Conservation (phyloP, 441 rosid genomes). For the Sinapis alba region DNA sequence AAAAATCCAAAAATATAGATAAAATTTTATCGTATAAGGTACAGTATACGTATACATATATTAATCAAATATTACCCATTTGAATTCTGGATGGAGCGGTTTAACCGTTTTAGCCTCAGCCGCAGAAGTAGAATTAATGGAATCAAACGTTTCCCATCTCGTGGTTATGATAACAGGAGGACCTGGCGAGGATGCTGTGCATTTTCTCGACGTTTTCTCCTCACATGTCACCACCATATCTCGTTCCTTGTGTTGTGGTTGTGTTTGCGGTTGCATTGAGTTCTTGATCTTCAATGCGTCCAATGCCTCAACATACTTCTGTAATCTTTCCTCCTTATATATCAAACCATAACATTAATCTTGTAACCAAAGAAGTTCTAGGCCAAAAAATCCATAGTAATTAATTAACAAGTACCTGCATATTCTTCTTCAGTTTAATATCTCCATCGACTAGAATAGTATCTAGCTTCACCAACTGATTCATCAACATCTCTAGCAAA, state of each 20-base stretch:
- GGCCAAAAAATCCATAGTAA: background rate
- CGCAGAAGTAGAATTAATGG: constrained; percentile 39
- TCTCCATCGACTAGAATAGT: constrained; percentile 76
- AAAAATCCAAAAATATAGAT: background rate
- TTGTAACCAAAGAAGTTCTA: background rate
- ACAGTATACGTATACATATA: background rate
- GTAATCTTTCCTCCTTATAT: constrained; percentile 72
- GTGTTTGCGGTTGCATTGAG: constrained; percentile 45
- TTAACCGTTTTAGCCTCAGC: constrained; percentile 43
- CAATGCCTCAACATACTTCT: constrained; percentile 75
- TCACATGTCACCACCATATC: constrained; percentile 30
- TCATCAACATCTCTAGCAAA: constrained; percentile 75
- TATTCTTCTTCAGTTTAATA: constrained; percentile 73
- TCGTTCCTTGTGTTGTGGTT: constrained; percentile 13
- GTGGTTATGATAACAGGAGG: constrained; percentile 61
- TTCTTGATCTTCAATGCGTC: constrained; percentile 77
- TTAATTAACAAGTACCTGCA: constrained; percentile 52
- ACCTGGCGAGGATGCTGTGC: constrained; percentile 30
- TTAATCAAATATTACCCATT: constrained; percentile 76
- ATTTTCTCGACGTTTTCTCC: constrained; percentile 33
- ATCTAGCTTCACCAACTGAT: constrained; percentile 76
- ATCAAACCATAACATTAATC: background rate
- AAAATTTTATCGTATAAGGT: background rate
- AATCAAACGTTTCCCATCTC: constrained; percentile 85
- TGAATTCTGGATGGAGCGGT: constrained; percentile 55